Evolutionary conservation across 192 early-diverging fungal species (phyloP), one percentile per base, ranked within the genome.

Genomic region (Coemansia sp.): DNA sequence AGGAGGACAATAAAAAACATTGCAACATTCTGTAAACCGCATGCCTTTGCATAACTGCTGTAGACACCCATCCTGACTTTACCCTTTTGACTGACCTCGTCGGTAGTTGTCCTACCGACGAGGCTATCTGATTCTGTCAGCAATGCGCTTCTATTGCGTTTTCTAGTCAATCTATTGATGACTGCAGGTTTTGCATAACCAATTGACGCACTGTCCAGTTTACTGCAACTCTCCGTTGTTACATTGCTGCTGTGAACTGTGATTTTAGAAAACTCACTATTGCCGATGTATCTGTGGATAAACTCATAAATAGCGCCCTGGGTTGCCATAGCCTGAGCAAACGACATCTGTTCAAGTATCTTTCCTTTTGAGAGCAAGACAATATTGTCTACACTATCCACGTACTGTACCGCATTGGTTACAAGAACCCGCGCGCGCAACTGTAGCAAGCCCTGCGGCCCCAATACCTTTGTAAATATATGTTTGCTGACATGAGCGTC

Each of bases 401-500:
- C 58, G 60, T 89, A 90, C 44, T 89, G 88, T 51, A 97, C 89
- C 27, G 87, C 88, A 61, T 90, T 89, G 7, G 92, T 92, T 14
- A 93, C 93, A 49, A 94, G 83, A 30, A 98, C 67, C 27, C 94
- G 86, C 26, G 88, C 73, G 67, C 95, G 94, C 48, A 81, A 82
- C 27, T 85, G 84, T 18, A 97, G 81, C 55, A 96, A 63, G 12
- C 94, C 95, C 19, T 87, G 78, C 34, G 92, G 89, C 19, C 95
- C 94, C 57, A 98, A 75, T 2, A 95, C 92, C 28, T 93, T 69
- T 58, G 95, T 88, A 72, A 96, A 96, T 28, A 98, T 89, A 52
- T 90, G 87, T 24, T 47, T 24, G 4, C 61, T 88, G 0, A 90
- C 88, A 68, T 91, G 90, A 7, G 88, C 88, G 68, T 91, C 90